Base-by-base conservation (phyloP, 495 filamentous ascomycete species). In the Cairneyella variabilis region DNA sequence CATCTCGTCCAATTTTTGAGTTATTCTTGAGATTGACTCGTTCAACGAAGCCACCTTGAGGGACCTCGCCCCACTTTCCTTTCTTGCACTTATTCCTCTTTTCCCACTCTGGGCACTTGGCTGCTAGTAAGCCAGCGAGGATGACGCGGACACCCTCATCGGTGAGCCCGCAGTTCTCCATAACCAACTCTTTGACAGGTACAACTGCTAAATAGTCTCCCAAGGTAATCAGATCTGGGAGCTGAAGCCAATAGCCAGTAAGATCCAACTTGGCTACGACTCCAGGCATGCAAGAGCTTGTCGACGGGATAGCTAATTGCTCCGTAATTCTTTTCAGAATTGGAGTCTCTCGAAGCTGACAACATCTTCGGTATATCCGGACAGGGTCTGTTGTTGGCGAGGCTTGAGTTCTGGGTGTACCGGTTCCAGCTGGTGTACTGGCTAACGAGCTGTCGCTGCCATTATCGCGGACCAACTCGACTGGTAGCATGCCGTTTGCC, bases 151-250 rank as follows among this genome's bases (percentile, higher is more conserved):
- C 73, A 20, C 88, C 90, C 62, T 91, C 89, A 63, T 97, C 90
- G 1, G 82, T 88, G 39, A 98, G 71, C 5, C 86, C 84, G 61
- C 90, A 93, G 59, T 91, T 86, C 60, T 96, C 92, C 26, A 98
- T 71, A 7, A 90, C 76, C 1, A 98, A 66, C 50, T 90, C 86
- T 55, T 84, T 86, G 5, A 98, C 83, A 0, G 93, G 92, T 7
- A 97, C 93, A 3, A 98, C 80, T 12, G 93, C 93, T 22, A 98
- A 76, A 74, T 92, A 98, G 64, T 98, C 93, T 46, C 90, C 86
- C 18, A 98, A 76, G 0, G 92, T 95, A 21, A 90, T 70, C 27
- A 95, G 72, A 66, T 98, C 93, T 11, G 87, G 75, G 20, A 91
- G 70, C 39, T 87, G 83, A 76, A 97, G 82, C 60, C 83, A 84